These are phyloP conservation scores for Hirsutella minnesotensis DNA, from an alignment of 2,329 filamentous ascomycete genomes.

Conservation along the genomic window DNA sequence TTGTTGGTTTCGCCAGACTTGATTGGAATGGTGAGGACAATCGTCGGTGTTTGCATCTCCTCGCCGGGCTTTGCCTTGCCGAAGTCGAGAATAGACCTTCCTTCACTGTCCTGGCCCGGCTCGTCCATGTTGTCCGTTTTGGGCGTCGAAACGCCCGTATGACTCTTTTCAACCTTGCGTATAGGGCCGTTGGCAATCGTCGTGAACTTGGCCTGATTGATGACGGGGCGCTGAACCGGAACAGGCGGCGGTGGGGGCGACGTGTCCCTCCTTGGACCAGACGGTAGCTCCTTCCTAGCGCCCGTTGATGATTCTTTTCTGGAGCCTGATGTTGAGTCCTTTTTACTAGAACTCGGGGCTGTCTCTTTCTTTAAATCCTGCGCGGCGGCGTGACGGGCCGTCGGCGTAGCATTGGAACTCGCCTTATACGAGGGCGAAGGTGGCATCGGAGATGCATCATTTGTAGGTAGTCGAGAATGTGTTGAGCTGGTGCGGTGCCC, in stretches of 20 bases:
- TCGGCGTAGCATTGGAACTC: conserved; percentile 21
- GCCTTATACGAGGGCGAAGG: conserved; percentile 28
- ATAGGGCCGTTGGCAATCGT: conserved; percentile 27
- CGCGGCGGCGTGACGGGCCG: conserved; percentile 15
- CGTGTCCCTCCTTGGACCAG: conserved; percentile 19
- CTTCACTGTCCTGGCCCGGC: conserved; percentile 24
- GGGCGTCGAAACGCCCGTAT: conserved; percentile 30
- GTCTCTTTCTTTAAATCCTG: conserved; percentile 26
- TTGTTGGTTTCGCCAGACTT: conserved; percentile 68
- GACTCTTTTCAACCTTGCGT: conserved; percentile 34
- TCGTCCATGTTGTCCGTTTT: conserved; percentile 39
- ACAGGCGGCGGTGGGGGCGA: conserved; percentile 22
- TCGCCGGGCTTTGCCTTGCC: conserved; percentile 47
- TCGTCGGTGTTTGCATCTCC: conserved; percentile 56
- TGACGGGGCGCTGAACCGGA: conserved; percentile 17
- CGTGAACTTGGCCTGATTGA: conserved; percentile 27
- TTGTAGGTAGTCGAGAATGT: conserved; percentile 18
- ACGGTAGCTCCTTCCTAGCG: not conserved
- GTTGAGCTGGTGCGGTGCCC: conserved; percentile 14
- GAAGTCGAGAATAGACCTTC: conserved; percentile 50
- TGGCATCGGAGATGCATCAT: conserved; percentile 26
- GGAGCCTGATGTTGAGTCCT: too few species aligned
- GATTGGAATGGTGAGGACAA: conserved; percentile 73
- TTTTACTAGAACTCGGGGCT: not conserved
- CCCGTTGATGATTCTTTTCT: too few species aligned